Base-by-base conservation (phyloP, 2,329 filamentous ascomycete genomes). In the Rosellinia necatrix region DNA sequence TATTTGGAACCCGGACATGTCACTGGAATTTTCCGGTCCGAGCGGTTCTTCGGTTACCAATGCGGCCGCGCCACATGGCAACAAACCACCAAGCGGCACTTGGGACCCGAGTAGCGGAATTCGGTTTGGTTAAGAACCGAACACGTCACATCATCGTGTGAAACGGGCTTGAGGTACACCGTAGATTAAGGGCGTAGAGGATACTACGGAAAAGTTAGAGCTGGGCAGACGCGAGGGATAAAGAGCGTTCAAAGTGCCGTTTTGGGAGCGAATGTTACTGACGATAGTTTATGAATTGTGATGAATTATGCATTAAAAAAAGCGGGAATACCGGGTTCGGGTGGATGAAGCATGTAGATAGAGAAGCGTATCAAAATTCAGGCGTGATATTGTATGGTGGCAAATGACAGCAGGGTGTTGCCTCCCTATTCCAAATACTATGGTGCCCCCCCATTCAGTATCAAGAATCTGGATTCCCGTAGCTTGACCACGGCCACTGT, bases 1-100 rank as follows among this genome's bases (percentile, higher is more conserved):
- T 6, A 85, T 90, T 70, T 96, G 92, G 92, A 87, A 84, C 52
- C 90, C 91, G 0, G 86, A 88, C 2, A 87, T 90, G 79, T 89
- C 88, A 0, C 94, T 96, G 66, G 87, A 86, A 54, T 96, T 96
- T 71, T 84, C 83, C 1, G 80, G 75, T 3, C 7, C 41, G 3
- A 53, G 49, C 25, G 27, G 52, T 19, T 49, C 52, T 50, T 44
- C 44, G 25, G 27, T 27, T 10, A 10, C 41, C 10, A 52, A 17
- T 47, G 58, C 37, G 12, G 63, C 55, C 22, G 57, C 62, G 17
- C 60, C 70, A 34, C 66, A 63, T 49, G 59, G 65, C 34, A 68
- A 65, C 25, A 68, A 64, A 15, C 63, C 62, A 46, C 53, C 62
- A 2, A 67, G 67, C 17, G 78, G 79, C 30, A 81, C 78, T 1